phyloP scores from a whole-genome alignment of 129 eudicot genomes.

The Escallonia herrerae region DNA sequence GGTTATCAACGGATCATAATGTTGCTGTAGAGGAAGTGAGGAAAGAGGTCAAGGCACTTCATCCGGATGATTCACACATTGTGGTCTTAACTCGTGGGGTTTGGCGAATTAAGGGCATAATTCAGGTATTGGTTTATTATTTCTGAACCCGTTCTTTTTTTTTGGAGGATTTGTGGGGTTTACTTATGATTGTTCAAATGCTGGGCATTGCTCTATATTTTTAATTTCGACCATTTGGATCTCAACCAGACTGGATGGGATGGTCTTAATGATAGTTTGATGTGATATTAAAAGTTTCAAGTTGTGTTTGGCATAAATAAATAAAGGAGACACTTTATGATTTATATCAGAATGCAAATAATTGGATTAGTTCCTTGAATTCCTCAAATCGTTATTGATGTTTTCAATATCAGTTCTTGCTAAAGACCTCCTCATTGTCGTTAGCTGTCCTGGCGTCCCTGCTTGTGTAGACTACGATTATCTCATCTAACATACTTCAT shows the following conservation, averaged over 20 bases:
- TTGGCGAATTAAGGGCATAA: conserved; percentile 75
- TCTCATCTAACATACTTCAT: too few species aligned
- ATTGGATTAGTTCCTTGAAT: too few species aligned
- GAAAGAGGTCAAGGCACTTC: conserved; percentile 66
- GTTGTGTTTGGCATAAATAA: neutral
- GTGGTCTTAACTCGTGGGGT: conserved; percentile 59
- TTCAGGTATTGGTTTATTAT: conserved; percentile 42
- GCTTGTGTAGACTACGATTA: too few species aligned
- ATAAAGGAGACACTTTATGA: too few species aligned
- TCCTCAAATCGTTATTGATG: too few species aligned
- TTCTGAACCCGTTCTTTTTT: conserved; percentile 1
- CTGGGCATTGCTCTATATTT: neutral
- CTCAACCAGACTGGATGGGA: neutral
- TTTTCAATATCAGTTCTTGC: too few species aligned
- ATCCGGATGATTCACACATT: conserved; percentile 66
- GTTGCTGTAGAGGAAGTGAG: conserved; percentile 61
- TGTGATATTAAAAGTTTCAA: neutral
- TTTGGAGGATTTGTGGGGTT: neutral
- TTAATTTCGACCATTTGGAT: too few species aligned
- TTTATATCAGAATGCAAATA: too few species aligned
- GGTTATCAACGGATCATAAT: conserved; percentile 65
- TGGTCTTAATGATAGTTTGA: neutral
- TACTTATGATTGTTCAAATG: too few species aligned
- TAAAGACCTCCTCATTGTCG: too few species aligned
- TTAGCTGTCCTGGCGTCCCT: too few species aligned